These are phyloP conservation scores for Diutina scorzettiae DNA, from an alignment of 1,139 yeast genomes.

Conservation along the genomic window DNA sequence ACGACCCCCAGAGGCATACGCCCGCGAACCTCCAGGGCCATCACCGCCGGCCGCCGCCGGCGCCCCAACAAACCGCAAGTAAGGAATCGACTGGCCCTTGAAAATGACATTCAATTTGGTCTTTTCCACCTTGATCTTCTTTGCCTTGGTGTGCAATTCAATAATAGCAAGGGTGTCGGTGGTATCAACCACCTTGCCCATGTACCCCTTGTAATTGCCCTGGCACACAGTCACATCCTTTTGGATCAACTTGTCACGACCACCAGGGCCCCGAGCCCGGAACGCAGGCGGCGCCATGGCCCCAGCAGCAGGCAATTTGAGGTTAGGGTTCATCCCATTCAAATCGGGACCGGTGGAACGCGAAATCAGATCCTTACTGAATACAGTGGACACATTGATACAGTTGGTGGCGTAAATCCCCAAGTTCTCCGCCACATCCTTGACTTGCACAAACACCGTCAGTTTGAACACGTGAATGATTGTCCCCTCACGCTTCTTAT, in stretches of 20 bases:
- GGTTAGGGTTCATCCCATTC: slow-evolving; percentile 77
- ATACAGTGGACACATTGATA: slow-evolving; percentile 66
- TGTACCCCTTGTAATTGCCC: slow-evolving; percentile 89
- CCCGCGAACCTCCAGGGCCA: slow-evolving; percentile 20
- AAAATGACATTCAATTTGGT: slow-evolving; percentile 61
- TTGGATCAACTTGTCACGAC: slow-evolving; percentile 70
- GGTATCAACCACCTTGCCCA: slow-evolving; percentile 89
- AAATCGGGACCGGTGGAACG: slow-evolving; percentile 55
- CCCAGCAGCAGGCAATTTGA: slow-evolving; percentile 21
- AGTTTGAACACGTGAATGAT: slow-evolving; percentile 80
- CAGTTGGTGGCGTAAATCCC: slow-evolving; percentile 84
- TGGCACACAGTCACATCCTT: slow-evolving; percentile 78
- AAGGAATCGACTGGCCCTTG: slow-evolving; percentile 59
- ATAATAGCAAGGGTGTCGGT: slow-evolving; percentile 86
- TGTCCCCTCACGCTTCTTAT: slow-evolving; percentile 51
- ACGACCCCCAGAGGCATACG: slow-evolving; percentile 30
- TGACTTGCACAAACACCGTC: slow-evolving; percentile 66
- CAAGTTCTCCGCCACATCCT: slow-evolving; percentile 68
- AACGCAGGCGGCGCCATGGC: slow-evolving; percentile 27
- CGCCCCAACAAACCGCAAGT: slow-evolving; percentile 65
- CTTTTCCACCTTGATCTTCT: slow-evolving; percentile 77
- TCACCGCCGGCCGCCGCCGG: slow-evolving; percentile 14
- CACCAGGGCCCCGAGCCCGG: slow-evolving; percentile 23
- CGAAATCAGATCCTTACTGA: slow-evolving; percentile 65
- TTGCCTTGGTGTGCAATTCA: slow-evolving; percentile 86